These are phyloP conservation scores for Thalassiosira ordinaria DNA, from an alignment of 352 stramenopile species.

Conservation along the genomic window DNA sequence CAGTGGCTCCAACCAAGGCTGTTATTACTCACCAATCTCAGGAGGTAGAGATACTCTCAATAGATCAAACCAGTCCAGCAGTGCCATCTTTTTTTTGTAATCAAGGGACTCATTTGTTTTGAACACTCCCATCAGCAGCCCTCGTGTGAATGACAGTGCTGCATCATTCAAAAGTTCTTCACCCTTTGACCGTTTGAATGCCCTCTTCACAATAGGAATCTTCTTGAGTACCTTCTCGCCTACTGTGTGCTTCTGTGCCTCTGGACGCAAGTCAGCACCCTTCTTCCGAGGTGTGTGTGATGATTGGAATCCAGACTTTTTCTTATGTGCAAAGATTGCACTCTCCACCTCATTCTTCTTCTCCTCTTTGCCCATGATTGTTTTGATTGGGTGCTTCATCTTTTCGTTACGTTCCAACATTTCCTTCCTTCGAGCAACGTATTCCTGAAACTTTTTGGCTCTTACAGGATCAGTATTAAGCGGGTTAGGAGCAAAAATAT, in stretches of 20 bases:
- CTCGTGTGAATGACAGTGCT: constrained; percentile 68
- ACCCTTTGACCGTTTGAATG: constrained; percentile 59
- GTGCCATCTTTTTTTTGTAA: constrained; percentile 52
- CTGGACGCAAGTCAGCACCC: constrained; percentile 59
- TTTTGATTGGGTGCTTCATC: constrained; percentile 52
- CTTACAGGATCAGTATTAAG: constrained; percentile 30
- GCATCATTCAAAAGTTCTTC: constrained; percentile 75
- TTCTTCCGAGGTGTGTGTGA: too few relatives aligned
- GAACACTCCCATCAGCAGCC: constrained; percentile 63
- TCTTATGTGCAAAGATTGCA: constrained; percentile 1
- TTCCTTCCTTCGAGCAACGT: constrained; percentile 41
- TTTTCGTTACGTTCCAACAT: constrained; percentile 47
- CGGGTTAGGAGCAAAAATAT: constrained; percentile 13
- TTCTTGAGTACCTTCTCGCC: constrained; percentile 48
- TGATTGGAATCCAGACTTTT: too few relatives aligned
- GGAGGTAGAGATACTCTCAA: constrained; percentile 71
- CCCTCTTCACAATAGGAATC: constrained; percentile 62
- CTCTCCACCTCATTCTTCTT: constrained; percentile 8
- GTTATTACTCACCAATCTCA: constrained; percentile 67
- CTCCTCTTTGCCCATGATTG: constrained; percentile 28
- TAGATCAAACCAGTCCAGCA: constrained; percentile 75
- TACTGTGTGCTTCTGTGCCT: constrained; percentile 39
- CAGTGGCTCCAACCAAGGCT: background rate
- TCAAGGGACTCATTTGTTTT: constrained; percentile 49
- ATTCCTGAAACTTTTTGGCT: constrained; percentile 62